These are phyloP conservation scores for Lactifluus rugatus DNA, from an alignment of 768 basidiomycete genomes.

Conservation along the genomic window DNA sequence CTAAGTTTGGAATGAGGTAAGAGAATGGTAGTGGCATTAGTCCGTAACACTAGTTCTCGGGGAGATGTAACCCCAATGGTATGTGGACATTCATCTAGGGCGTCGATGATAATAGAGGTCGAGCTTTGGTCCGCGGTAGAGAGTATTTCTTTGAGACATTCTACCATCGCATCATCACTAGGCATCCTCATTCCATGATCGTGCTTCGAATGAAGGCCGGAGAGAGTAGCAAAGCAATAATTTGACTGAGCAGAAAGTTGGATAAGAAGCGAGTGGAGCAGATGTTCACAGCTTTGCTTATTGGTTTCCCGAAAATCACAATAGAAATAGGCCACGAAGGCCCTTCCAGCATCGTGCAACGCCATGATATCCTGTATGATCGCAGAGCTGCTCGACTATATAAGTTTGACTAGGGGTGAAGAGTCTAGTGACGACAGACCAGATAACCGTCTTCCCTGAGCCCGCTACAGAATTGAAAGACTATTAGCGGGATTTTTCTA, in stretches of 20 bases:
- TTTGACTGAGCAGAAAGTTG: no score
- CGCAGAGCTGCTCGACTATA: neutral
- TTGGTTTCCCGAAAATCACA: slow-evolving; percentile 1
- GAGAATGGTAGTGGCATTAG: no score
- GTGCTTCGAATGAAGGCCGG: no score
- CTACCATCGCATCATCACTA: no score
- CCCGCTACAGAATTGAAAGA: neutral
- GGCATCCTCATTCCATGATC: no score
- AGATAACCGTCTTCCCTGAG: neutral
- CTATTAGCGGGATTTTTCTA: neutral
- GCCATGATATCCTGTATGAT: neutral
- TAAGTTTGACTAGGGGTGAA: neutral
- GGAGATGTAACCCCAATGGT: neutral
- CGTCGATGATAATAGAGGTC: no score
- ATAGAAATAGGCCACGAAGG: neutral
- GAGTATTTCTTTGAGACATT: no score
- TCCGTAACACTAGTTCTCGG: no score
- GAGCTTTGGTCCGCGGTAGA: no score
- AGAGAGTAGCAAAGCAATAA: no score
- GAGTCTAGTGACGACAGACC: neutral
- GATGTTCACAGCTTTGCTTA: neutral
- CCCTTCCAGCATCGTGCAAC: neutral
- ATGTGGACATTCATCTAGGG: neutral
- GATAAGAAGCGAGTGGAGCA: no score
- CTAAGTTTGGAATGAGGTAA: no score